Evolutionary conservation across 208 protist genomes (phyloP), one percentile per base, ranked within the genome.

Genomic region (Trypanosoma grayi): DNA sequence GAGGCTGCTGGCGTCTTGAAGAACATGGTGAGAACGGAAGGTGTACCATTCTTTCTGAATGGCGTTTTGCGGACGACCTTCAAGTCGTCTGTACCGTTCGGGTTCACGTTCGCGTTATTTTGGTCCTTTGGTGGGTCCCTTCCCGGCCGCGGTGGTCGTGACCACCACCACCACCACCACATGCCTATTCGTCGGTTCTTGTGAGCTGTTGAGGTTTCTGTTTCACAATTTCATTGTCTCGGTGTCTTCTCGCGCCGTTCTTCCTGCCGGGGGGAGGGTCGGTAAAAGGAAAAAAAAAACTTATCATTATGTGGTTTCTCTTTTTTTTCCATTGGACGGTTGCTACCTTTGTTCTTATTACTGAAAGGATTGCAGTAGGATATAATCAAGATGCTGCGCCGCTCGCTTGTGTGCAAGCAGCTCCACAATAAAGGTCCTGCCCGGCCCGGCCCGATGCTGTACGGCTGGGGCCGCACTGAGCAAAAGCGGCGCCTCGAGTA

Each of bases 401-500:
- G 81, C 25, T 91, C 83, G 52, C 47, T 87, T 50, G 22, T 82
- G 41, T 70, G 70, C 28, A 70, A 57, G 53, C 80, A 88, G 70
- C 57, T 92, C 66, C 47, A 39, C 16, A 91, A 86, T 70, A 90
- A 92, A 61, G 89, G 77, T 11, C 85, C 89, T 20, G 85, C 85
- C 44, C 77, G 83, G 60, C 89, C 89, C 36, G 89, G 89, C 14
- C 89, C 89, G 9, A 93, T 80, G 73, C 81, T 95, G 52, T 87
- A 92, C 70, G 89, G 89, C 45, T 95, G 89, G 89, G 89, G 89
- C 5, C 85, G 89, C 53, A 92, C 89, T 16, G 81, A 80, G 75
- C 89, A 95, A 74, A 95, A 95, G 78, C 80, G 89, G 45, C 89
- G 89, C 48, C 83, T 95, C 2, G 85, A 95, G 79, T 95, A 95